Conservation (phyloP, 2,329 filamentous ascomycete species). For the Cryphonectria nitschkei region DNA sequence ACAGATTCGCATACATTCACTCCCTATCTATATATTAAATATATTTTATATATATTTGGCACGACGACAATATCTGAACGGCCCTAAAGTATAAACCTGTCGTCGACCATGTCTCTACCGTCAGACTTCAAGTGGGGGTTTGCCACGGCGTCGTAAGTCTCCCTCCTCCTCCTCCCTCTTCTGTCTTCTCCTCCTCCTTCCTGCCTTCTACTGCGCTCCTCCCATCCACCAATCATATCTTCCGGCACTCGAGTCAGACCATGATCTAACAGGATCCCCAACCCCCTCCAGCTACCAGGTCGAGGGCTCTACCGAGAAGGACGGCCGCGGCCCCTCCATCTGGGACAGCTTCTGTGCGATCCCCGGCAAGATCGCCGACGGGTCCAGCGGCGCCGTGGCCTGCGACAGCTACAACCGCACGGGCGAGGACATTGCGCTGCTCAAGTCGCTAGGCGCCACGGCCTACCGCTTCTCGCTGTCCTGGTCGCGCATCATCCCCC, state of each 20-base stretch:
- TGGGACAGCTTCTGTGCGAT: constrained; percentile 89
- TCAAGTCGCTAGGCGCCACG: constrained; percentile 73
- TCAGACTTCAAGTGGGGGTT: constrained; percentile 79
- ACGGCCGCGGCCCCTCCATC: constrained; percentile 81
- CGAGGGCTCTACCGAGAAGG: constrained; percentile 74
- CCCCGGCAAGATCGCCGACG: constrained; percentile 81
- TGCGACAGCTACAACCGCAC: constrained; percentile 88
- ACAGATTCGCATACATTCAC: not conserved
- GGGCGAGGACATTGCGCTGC: constrained; percentile 73
- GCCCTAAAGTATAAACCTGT: not conserved
- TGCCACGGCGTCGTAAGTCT: constrained; percentile 71
- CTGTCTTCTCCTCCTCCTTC: not conserved
- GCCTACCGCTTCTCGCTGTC: constrained; percentile 85
- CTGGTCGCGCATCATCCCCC: constrained; percentile 82
- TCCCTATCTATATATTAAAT: no score
- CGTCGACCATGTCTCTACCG: constrained; percentile 59
- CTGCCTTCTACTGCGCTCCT: not conserved
- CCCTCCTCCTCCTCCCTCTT: not conserved
- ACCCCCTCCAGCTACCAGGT: constrained; percentile 73
- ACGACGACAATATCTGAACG: not conserved
- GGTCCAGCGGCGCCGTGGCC: constrained; percentile 73
- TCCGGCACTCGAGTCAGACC: not conserved
- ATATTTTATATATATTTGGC: not conserved
- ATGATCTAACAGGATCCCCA: not conserved
- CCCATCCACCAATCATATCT: not conserved